These are phyloP conservation scores for Sporobolomyces pararoseus DNA, from an alignment of 768 basidiomycete species.

Conservation along the genomic window DNA sequence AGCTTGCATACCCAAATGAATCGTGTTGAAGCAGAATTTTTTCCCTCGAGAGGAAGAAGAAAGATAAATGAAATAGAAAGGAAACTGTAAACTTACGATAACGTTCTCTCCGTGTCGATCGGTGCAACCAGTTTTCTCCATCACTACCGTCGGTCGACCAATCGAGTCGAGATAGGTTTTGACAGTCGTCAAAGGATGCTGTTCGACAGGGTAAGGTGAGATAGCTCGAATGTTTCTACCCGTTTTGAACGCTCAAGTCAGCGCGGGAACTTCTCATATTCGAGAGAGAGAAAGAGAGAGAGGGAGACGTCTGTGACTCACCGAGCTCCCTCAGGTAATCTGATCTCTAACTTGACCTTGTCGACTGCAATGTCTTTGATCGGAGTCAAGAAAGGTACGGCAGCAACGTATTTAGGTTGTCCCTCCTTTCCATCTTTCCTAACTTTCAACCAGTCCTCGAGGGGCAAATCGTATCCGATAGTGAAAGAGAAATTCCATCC, in stretches of 20 bases:
- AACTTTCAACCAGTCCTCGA: constrained; percentile 48
- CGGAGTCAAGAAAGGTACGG: constrained; percentile 78
- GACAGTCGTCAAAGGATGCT: constrained; percentile 61
- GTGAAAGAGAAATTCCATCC: constrained; percentile 98
- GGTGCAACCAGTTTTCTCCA: constrained; percentile 70
- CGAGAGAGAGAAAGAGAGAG: not conserved
- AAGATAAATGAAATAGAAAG: not conserved
- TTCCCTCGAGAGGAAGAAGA: no score
- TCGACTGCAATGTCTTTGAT: constrained; percentile 76
- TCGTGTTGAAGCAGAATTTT: no score
- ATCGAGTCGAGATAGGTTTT: constrained; percentile 82
- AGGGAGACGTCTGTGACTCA: no score
- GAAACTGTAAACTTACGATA: constrained; percentile 60
- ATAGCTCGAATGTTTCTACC: constrained; percentile 58
- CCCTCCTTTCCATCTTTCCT: constrained; percentile 62
- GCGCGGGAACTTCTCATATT: not conserved
- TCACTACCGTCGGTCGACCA: constrained; percentile 73
- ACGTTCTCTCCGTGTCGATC: constrained; percentile 74
- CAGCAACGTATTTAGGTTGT: constrained; percentile 64
- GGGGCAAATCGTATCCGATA: constrained; percentile 76
- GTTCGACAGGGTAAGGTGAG: constrained; percentile 68
- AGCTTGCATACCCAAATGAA: no score
- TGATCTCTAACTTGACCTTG: constrained; percentile 69
- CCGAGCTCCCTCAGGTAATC: constrained; percentile 94
- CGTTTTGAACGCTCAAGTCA: not conserved